Evolutionary conservation across 495 filamentous ascomycete genomes (phyloP), one percentile per base, ranked within the genome.

Genomic region (Annulohypoxylon maeteangense): DNA sequence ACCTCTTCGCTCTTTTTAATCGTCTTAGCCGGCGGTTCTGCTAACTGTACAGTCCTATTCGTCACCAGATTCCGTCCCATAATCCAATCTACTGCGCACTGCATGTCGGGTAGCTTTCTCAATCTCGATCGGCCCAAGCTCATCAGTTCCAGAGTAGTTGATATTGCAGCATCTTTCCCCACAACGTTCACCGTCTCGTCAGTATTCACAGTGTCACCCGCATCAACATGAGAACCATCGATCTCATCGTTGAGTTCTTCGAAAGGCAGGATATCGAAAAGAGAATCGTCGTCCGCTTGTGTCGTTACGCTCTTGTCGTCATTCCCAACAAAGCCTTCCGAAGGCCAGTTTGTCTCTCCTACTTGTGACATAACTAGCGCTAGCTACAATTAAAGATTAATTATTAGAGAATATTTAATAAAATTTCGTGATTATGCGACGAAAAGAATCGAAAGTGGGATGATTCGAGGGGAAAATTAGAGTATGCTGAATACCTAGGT

Each of bases 11-110:
- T 27, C 45, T n/a, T 22, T 29, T 62, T 16, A 0, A 25, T 23
- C 23, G 20, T 14, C 16, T 20, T 27, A 12, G 23, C 14, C 45
- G 38, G 32, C 32, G 27, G 36, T 27, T 56, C 16, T 16, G 12
- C 16, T 1, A 50, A 57, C n/a, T 11, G 63, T 11, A 38, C 16
- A 12, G 63, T 18, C 22, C 54, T 51, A 36, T 48, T 20, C 16
- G 31, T 27, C 4, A 60, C 11, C 4, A 71, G 5, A 7, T 54
- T 50, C 20, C 69, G 63, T 18, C 69, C 69, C 58, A 71, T 51
- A 27, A 71, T 44, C 69, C 69, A 71, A 31, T 67, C 58, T 10
- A 71, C 12, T 0, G 67, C 47, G 0, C 12, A 42, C 18, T 67
- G 42, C 14, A 67, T 16, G 18, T 62, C 27, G 10, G 69, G 64